Evolutionary conservation across 768 basidiomycete genomes (phyloP).

Genomic region (Boletus subcaerulescens): DNA sequence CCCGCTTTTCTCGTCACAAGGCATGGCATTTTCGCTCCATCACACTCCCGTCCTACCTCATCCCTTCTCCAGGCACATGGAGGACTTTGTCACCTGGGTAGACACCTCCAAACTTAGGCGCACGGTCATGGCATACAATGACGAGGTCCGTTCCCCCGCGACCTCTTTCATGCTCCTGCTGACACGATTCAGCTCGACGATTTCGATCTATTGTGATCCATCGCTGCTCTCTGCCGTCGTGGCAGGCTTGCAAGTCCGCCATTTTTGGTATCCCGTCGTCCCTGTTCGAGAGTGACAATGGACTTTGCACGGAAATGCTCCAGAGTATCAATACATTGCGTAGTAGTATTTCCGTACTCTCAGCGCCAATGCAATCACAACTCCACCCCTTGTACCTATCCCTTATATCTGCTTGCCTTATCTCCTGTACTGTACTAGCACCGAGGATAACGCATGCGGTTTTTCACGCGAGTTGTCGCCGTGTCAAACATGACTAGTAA

Average conservation of each 20-base stretch:
- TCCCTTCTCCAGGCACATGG: conserved; percentile 70
- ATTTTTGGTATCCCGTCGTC: background rate
- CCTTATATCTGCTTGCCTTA: background rate
- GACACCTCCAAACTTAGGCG: conserved; percentile 96
- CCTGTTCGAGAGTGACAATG: background rate
- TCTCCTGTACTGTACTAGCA: background rate
- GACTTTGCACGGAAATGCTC: background rate
- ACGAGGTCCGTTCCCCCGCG: conserved; percentile 60
- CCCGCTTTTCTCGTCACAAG: conserved; percentile 94
- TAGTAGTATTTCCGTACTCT: background rate
- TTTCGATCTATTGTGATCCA: conserved; percentile 73
- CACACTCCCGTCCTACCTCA: background rate
- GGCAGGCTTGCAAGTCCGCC: background rate
- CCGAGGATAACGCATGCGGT: conserved; percentile 4
- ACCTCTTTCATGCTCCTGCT: conserved; percentile 2
- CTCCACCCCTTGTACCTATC: background rate
- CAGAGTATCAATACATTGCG: background rate
- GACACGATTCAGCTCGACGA: conserved; percentile 73
- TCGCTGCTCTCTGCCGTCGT: background rate
- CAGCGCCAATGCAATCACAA: background rate
- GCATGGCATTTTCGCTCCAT: conserved; percentile 35
- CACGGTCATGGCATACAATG: conserved; percentile 94
- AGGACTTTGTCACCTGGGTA: conserved; percentile 99
- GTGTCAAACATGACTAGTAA: conserved; percentile 10
- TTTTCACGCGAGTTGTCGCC: conserved; percentile 23